These are phyloP conservation scores for Neurospora terricola DNA, from an alignment of 495 filamentous ascomycete genomes.

Conservation along the genomic window DNA sequence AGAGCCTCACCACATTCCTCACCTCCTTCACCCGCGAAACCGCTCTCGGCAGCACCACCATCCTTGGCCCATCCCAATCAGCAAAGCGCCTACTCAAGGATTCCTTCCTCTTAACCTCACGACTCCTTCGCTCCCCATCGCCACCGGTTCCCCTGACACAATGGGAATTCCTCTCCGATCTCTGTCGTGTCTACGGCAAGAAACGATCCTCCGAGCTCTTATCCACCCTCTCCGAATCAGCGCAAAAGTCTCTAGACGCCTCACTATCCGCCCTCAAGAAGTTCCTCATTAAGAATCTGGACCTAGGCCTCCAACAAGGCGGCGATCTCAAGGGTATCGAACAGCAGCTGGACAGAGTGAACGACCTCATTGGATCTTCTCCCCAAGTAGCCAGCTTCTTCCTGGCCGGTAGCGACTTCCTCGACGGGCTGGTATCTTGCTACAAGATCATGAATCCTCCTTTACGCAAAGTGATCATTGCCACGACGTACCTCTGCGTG, in stretches of 20 bases:
- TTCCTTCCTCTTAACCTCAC: slow-evolving; percentile 50
- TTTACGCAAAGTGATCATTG: slow-evolving; percentile 52
- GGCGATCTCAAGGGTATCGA: slow-evolving; percentile 39
- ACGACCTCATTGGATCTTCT: slow-evolving; percentile 44
- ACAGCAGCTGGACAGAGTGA: slow-evolving; percentile 32
- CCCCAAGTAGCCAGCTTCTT: slow-evolving; percentile 49
- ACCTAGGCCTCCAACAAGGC: slow-evolving; percentile 29
- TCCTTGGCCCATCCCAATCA: slow-evolving; percentile 34
- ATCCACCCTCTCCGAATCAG: slow-evolving; percentile 16
- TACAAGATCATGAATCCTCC: slow-evolving; percentile 52
- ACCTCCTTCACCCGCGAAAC: slow-evolving; percentile 49
- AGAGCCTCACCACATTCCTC: slow-evolving; percentile 49
- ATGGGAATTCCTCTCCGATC: slow-evolving; percentile 49
- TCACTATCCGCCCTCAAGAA: slow-evolving; percentile 33
- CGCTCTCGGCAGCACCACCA: slow-evolving; percentile 27
- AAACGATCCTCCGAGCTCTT: slow-evolving; percentile 29
- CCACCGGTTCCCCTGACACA: slow-evolving; percentile 37
- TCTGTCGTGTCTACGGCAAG: slow-evolving; percentile 46
- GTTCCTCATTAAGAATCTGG: slow-evolving; percentile 39
- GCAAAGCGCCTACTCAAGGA: slow-evolving; percentile 46
- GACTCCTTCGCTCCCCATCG: slow-evolving; percentile 32
- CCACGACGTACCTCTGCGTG: slow-evolving; percentile 62
- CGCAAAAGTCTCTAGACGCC: slow-evolving; percentile 23
- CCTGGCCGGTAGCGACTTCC: slow-evolving; percentile 72
- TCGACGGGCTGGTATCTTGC: slow-evolving; percentile 60